Base-by-base conservation (phyloP, 768 basidiomycete genomes). In the Leucocoprinus birnbaumii region DNA sequence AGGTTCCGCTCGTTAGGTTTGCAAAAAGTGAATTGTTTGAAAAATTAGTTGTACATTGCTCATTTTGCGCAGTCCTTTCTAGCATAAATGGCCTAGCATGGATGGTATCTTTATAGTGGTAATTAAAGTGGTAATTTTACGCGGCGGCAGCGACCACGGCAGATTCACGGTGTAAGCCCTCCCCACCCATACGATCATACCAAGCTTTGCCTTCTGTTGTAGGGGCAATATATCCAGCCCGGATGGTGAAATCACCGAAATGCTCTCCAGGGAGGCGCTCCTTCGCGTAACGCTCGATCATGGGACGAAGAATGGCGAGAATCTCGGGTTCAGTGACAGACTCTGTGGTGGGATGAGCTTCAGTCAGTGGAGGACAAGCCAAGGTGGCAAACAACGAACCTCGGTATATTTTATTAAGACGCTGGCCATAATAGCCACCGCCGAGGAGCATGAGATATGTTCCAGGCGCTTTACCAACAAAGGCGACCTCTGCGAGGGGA, bases 161-260 rank as follows among this genome's bases (percentile, higher is more conserved):
- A 45, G 64, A 62, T 59, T 77, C 73, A 51, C 62, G 62, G 54
- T 86, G 70, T 57, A 78, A 70, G 5, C 88, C 89, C 64, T 92
- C 87, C 0, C 91, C 91, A 14, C 91, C 91, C 75, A 86, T 82
- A 16, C 80, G 73, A 44, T 92, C 89, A 69, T 95, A 97, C 88
- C 93, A 98, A 46, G 83, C 75, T 62, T 80, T 89, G 16, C 95
- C 95, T 35, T 86, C 81, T 1, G 84, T 89, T 0, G 91, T 94
- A 2, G 89, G 80, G 34, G 91, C 80, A 60, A 98, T 94, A 64
- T 95, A 94, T 42, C 95, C 94, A 22, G 84, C 88, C 45, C 96
- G 80, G 59, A 99, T 89, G 27, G 92, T 91, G 68, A 90, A 99
- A 70, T 98, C 97, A 27, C 97, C 97, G 64, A 99, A 98, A 54